phyloP scores from a whole-genome alignment of 768 basidiomycete species.

The Fomitopsis serialis region DNA sequence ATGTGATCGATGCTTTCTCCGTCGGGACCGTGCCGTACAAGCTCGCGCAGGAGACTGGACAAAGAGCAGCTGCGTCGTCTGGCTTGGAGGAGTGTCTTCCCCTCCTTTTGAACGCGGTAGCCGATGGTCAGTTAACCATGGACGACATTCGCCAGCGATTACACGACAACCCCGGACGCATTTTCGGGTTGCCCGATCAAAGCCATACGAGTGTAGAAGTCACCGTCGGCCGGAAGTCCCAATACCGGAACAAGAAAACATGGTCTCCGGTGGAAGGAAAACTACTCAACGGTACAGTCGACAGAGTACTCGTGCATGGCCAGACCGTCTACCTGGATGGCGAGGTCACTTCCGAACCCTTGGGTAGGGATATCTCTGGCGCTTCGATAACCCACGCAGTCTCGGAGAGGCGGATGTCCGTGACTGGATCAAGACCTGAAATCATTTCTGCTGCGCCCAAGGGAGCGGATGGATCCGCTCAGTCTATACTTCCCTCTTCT shows the following conservation, averaged over 20 bases:
- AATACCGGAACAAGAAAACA: constrained; percentile 41
- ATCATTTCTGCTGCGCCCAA: neutral
- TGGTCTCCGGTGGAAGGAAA: constrained; percentile 84
- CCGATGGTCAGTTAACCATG: constrained; percentile 71
- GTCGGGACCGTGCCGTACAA: constrained; percentile 81
- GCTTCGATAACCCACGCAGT: constrained; percentile 42
- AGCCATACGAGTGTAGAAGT: constrained; percentile 87
- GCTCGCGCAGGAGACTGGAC: constrained; percentile 56
- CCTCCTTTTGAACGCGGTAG: constrained; percentile 81
- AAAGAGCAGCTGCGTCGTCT: constrained; percentile 60
- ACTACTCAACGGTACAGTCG: constrained; percentile 67
- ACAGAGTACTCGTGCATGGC: constrained; percentile 87
- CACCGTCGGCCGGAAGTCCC: constrained; percentile 62
- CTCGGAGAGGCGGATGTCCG: constrained; percentile 21
- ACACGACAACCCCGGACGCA: constrained; percentile 87
- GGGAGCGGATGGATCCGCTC: constrained; percentile 6
- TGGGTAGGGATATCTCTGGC: constrained; percentile 71
- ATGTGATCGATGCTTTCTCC: constrained; percentile 85
- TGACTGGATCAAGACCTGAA: constrained; percentile 15
- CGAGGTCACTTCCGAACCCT: constrained; percentile 47
- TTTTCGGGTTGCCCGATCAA: constrained; percentile 89
- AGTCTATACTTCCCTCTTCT: constrained; percentile 3
- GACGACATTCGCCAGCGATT: constrained; percentile 79
- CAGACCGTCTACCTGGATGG: constrained; percentile 91
- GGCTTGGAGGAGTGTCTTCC: constrained; percentile 88